Evolutionary conservation across 257 asterid species (phyloP).

Genomic region (Solanum appendiculatum): DNA sequence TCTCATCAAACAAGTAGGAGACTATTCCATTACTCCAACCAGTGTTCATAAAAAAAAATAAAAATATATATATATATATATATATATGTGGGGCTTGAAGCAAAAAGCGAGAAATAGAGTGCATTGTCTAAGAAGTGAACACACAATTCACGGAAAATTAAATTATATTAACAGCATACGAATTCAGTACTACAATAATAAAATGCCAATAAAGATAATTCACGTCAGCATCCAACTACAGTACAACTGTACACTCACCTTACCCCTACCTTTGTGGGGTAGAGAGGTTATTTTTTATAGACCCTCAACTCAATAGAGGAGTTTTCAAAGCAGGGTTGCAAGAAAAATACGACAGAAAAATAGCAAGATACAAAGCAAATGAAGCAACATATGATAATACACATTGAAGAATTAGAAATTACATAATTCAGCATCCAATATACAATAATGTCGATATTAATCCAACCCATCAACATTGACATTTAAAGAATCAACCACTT

Average conservation of each 20-base stretch:
- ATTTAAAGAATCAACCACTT: background rate
- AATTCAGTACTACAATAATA: background rate
- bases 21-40: background rate
- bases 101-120: background rate
- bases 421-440: background rate
- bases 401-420: too few species aligned
- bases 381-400: too few species aligned
- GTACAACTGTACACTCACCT: background rate
- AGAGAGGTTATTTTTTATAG: background rate
- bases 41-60: background rate
- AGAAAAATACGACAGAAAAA: background rate
- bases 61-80: too few species aligned
- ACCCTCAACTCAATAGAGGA: background rate
- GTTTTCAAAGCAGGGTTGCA: background rate
- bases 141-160: background rate
- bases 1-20: background rate
- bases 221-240: background rate
- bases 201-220: background rate
- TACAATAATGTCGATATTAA: background rate
- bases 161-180: background rate
- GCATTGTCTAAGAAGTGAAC: background rate
- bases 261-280: background rate
- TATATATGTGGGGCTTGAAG: background rate
- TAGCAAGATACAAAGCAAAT: background rate
- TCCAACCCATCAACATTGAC: background rate